These are phyloP conservation scores for Hypoxylon cercidicola DNA, from an alignment of 495 filamentous ascomycete genomes.

Conservation along the genomic window DNA sequence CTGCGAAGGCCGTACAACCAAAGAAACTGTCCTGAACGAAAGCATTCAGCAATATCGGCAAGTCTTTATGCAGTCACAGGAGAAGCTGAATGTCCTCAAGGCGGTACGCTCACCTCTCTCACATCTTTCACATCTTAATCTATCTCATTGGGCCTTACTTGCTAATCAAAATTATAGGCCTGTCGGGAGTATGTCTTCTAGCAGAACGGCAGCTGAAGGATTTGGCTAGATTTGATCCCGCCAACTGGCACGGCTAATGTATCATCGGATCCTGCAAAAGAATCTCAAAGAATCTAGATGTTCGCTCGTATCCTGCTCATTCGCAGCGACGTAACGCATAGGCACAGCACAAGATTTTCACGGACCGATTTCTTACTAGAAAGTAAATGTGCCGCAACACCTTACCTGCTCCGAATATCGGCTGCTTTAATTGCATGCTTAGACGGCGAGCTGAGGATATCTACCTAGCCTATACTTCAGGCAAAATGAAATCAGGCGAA, in stretches of 20 bases:
- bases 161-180: slow-evolving; percentile 51
- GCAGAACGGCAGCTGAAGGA: slow-evolving; percentile 40
- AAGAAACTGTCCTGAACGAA: slow-evolving; percentile 77
- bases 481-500: slow-evolving; percentile 20
- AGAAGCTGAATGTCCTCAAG: slow-evolving; percentile 80
- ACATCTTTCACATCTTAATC: slow-evolving; percentile 2
- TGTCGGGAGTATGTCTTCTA: slow-evolving; percentile 60
- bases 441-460: slow-evolving; percentile 19
- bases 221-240: background rate
- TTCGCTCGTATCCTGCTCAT: slow-evolving; percentile 15
- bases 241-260: slow-evolving; percentile 16
- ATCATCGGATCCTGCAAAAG: slow-evolving; percentile 20
- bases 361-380: slow-evolving; percentile 31
- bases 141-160: slow-evolving; percentile 2
- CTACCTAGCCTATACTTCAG: slow-evolving; percentile 5
- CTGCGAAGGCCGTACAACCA: slow-evolving; percentile 83
- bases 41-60: slow-evolving; percentile 85
- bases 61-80: slow-evolving; percentile 80
- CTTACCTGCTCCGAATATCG: slow-evolving; percentile 31
- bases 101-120: slow-evolving; percentile 60
- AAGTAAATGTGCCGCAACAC: slow-evolving; percentile 14
- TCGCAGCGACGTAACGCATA: slow-evolving; percentile 22
- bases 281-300: slow-evolving; percentile 15
- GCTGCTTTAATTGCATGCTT: slow-evolving; percentile 19
- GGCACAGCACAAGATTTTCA: slow-evolving; percentile 20